Evolutionary conservation across 441 rosid genomes (phyloP).

Genomic region (Mallotus repandus): DNA sequence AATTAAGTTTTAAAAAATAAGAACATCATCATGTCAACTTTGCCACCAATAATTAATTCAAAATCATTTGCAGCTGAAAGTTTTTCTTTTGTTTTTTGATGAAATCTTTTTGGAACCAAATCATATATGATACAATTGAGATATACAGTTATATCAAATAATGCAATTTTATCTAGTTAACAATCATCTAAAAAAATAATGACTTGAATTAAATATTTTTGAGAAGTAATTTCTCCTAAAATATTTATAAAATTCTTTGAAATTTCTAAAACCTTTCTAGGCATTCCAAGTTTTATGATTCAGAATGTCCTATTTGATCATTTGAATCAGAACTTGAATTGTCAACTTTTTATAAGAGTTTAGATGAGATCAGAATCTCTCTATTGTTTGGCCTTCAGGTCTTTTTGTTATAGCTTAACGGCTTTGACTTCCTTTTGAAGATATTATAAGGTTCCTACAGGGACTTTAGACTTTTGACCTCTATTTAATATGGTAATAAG

Average conservation of each 20-base stretch:
- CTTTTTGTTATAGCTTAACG: background rate
- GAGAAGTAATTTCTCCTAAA: background rate
- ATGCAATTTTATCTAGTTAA: no score
- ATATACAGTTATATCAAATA: no score
- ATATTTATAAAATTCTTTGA: background rate
- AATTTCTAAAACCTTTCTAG: background rate
- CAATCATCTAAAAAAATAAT: no score
- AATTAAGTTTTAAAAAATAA: no score
- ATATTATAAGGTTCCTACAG: background rate
- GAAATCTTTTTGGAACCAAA: background rate
- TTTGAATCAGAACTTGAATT: background rate
- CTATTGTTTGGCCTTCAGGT: background rate
- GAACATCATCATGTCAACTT: background rate
- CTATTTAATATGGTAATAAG: background rate
- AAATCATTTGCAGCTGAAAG: background rate
- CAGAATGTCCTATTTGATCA: background rate
- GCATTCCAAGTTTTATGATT: background rate
- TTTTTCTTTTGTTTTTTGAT: background rate
- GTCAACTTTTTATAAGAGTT: background rate
- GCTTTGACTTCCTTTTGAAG: background rate
- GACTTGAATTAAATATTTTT: no score
- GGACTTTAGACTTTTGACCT: no score
- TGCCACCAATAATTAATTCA: background rate
- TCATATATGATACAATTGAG: background rate
- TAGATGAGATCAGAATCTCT: background rate